Conservation (phyloP, 257 asterid genomes). For the Penstemon newberryi region DNA sequence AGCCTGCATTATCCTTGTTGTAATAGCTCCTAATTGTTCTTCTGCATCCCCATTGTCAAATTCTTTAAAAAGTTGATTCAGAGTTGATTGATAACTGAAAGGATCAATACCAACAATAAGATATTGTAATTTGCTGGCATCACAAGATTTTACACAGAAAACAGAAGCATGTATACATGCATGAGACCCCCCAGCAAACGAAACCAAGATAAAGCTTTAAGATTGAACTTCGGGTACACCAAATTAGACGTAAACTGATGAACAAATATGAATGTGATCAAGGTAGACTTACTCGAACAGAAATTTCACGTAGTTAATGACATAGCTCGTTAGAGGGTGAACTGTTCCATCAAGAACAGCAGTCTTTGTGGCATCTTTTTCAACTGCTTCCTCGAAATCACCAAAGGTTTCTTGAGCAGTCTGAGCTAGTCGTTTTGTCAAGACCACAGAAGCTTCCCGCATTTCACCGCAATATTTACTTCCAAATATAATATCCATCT, state of each 20-base stretch:
- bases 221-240: not conserved
- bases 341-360: constrained; percentile 98
- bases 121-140: constrained; percentile 17
- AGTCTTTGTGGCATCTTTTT: constrained; percentile 91
- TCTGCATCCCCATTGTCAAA: constrained; percentile 53
- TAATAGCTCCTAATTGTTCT: constrained; percentile 63
- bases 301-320: constrained; percentile 89
- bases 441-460: constrained; percentile 65
- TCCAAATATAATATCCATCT: constrained; percentile 70
- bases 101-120: constrained; percentile 24
- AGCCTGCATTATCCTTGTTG: constrained; percentile 84
- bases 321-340: constrained; percentile 96
- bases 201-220: not conserved
- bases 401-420: constrained; percentile 90
- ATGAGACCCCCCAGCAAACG: not conserved
- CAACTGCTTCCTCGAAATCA: constrained; percentile 98
- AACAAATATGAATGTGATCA: constrained; percentile 4
- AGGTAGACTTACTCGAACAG: constrained; percentile 72
- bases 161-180: not conserved
- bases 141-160: constrained; percentile 19
- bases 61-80: constrained; percentile 77
- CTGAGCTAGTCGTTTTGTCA: constrained; percentile 81
- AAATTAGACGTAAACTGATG: not conserved
- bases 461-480: constrained; percentile 70
- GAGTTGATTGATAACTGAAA: constrained; percentile 87